Evolutionary conservation across 2,329 filamentous ascomycete species (phyloP).

Genomic region (Rachicladosporium sp.): DNA sequence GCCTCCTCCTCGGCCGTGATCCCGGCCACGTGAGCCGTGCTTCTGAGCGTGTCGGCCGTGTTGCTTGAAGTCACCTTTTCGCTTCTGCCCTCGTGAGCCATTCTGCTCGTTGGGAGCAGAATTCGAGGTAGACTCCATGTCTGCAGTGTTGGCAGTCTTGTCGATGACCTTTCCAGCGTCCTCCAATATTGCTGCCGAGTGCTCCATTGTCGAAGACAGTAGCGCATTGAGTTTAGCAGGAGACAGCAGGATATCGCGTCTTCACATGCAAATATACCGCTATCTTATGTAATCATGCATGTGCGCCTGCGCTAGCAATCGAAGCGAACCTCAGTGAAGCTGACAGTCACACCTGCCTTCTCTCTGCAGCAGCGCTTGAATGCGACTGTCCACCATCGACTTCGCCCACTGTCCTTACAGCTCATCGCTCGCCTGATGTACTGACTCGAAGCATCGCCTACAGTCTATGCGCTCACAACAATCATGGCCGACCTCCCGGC

Average conservation of each 20-base stretch:
- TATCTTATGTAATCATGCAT: not conserved
- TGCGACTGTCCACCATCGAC: conserved; percentile 12
- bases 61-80: conserved; percentile 18
- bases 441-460: not conserved
- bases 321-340: not conserved
- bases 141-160: conserved; percentile 3
- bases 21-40: conserved; percentile 5
- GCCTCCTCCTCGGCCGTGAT: conserved; percentile 10
- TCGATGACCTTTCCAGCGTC: conserved; percentile 15
- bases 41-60: conserved; percentile 3
- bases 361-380: conserved; percentile 18
- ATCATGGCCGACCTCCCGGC: conserved; percentile 50
- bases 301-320: not conserved
- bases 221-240: conserved; percentile 7
- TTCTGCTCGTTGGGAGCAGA: too few relatives aligned
- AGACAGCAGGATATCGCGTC: not conserved
- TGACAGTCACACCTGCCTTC: not conserved
- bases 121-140: too few relatives aligned
- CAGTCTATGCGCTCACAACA: conserved; percentile 1
- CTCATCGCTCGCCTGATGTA: not conserved
- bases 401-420: not conserved
- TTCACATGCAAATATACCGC: not conserved
- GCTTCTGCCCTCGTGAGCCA: conserved; percentile 10
- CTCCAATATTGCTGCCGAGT: conserved; percentile 21
- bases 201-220: conserved; percentile 16